These are phyloP conservation scores for Metarhizium rileyi DNA, from an alignment of 2,329 filamentous ascomycete genomes.

Conservation along the genomic window DNA sequence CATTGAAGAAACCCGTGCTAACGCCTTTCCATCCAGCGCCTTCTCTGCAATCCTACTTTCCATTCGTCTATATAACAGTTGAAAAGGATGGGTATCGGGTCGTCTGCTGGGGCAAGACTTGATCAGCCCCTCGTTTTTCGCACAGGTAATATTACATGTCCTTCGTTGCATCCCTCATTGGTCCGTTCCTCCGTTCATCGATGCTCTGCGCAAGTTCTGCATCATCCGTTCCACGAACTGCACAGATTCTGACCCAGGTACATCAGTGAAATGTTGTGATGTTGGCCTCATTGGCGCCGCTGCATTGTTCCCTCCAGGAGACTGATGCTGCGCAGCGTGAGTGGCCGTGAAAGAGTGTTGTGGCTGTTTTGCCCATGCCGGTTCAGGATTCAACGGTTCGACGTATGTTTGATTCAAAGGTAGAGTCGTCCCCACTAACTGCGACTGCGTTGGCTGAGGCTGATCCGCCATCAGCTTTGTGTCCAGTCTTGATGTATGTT, in stretches of 20 bases:
- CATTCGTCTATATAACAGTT: background rate
- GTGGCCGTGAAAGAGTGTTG: background rate
- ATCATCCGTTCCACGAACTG: constrained; percentile 44
- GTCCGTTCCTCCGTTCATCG: constrained; percentile 8
- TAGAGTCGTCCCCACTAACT: background rate
- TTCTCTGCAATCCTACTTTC: background rate
- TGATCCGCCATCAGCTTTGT: background rate
- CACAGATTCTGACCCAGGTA: constrained; percentile 34
- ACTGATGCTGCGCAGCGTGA: background rate
- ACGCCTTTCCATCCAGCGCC: background rate
- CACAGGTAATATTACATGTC: background rate
- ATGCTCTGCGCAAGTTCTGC: constrained; percentile 36
- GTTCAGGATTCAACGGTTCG: background rate
- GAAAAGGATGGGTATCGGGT: background rate
- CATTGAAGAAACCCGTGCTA: background rate
- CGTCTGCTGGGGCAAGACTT: background rate
- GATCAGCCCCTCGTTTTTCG: background rate
- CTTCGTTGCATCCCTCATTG: background rate
- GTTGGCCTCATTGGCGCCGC: background rate
- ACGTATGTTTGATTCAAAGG: background rate
- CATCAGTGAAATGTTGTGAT: constrained; percentile 29
- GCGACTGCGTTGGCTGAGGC: background rate
- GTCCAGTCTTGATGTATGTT: background rate
- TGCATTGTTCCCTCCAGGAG: background rate
- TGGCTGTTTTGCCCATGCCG: background rate